Base-by-base conservation (phyloP, 805 yeast species). In the Lipomyces anomalus region DNA sequence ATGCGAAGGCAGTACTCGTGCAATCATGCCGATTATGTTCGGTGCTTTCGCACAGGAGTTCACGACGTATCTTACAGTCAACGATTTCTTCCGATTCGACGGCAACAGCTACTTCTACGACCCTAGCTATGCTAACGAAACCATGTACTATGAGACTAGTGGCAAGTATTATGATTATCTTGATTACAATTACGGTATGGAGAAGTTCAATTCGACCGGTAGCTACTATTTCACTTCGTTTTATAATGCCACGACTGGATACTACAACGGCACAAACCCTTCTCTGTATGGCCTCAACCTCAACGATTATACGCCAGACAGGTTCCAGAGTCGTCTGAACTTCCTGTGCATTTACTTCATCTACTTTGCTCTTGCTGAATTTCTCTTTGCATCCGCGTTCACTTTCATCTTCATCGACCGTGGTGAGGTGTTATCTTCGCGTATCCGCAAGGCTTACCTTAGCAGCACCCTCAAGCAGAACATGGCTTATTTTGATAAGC, bases 381-480 rank as follows among this genome's bases (percentile, higher is more conserved):
- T 53, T 35, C 20, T 45, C 6, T 39, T 46, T 11, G 42, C 66
- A 4, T 58, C 53, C 30, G 23, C 65, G 13, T 66, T 62, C 49
- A 65, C 72, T 1, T 60, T 46, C 45, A 50, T 68, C 22, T 63
- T 64, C 20, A 66, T 65, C 3, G 64, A 65, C 35, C 59, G 65
- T 6, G 74, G 75, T 22, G 74, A 70, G 52, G 59, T 66, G 9
- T 53, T 69, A 20, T 58, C 74, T 1, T 65, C 68, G 4, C 56
- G 71, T 17, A 66, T 67, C 51, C 64, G 73, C 23, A 56, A 63
- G 43, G 46, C 56, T 35, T 68, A 67, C 42, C 55, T 68, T 29
- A 48, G 52, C 40, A 62, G 70, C 1, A 56, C 68, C 5, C 52
- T 68, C 42, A 59, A 68, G 36, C 72, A 68, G 50, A 68, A 68